Base-by-base conservation (phyloP, 2,329 filamentous ascomycete genomes). In the Stagonosporopsis rhizophila region DNA sequence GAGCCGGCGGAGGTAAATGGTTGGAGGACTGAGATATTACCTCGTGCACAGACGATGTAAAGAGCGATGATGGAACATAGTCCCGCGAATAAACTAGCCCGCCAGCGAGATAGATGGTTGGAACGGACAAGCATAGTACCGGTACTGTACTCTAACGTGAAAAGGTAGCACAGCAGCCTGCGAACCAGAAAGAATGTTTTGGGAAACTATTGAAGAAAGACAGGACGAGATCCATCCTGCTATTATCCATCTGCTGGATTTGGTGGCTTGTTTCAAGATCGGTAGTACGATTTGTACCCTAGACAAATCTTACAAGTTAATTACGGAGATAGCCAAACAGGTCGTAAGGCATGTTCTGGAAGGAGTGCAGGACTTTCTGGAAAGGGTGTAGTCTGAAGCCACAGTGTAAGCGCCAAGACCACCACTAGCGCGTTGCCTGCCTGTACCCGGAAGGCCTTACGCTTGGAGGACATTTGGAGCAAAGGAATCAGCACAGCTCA, bases 361-460 rank as follows among this genome's bases (percentile, higher is more conserved):
- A 38, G 35, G 35, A 6, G 35, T 38, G 35, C 35, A 38, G 12
- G 35, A 38, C 35, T 38, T 38, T 38, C 35, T 20, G 35, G 35
- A 38, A 38, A 38, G 35, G 35, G 35, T 19, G 35, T 38, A 17
- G n/a, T 17, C 35, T 20, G 19, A 38, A 38, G 35, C 35, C 35
- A 38, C 35, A 38, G 35, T 9, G 35, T 38, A 42, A 28, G 39
- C 25, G 39, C 39, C 39, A 42, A 42, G 25, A 42, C 39, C 39
- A 42, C 39, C 39, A 42, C 39, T 42, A 25, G 19, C 39, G 39
- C 39, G 39, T 4, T 42, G 19, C 25, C 39, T 27, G 39, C 25
- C 39, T 42, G 19, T 42, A 42, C 39, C 39, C 39, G 39, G 39
- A 42, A 42, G 39, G 39, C 39, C n/a, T n/a, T n/a, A n/a, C n/a